These are phyloP conservation scores for Tuber borchii DNA, from an alignment of 495 filamentous ascomycete species.

Conservation along the genomic window DNA sequence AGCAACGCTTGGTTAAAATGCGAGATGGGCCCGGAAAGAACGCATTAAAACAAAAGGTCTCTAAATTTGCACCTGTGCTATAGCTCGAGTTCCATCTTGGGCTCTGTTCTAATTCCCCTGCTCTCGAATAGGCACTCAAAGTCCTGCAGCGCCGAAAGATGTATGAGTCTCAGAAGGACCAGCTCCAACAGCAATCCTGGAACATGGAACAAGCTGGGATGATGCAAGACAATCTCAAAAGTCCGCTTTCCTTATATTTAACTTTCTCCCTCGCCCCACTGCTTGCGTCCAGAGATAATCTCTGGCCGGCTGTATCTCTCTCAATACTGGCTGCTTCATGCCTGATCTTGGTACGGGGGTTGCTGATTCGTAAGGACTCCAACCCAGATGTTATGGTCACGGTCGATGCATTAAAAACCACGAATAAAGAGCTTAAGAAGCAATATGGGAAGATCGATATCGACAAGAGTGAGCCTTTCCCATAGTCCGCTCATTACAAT, in stretches of 20 bases:
- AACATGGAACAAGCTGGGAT: conserved; percentile 99
- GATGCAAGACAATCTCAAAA: conserved; percentile 99
- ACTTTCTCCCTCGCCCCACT: conserved; percentile 6
- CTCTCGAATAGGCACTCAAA: conserved; percentile 60
- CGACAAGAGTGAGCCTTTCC: conserved; percentile 59
- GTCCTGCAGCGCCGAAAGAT: conserved; percentile 92
- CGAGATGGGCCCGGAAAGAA: conserved; percentile 92
- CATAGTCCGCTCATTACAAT: not conserved
- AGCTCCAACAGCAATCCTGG: conserved; percentile 91
- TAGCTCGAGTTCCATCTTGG: not conserved
- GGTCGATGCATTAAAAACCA: conserved; percentile 92
- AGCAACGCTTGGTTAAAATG: conserved; percentile 83
- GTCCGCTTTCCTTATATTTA: conserved; percentile 30
- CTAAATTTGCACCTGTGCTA: not conserved
- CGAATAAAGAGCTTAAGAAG: conserved; percentile 85
- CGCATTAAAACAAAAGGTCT: conserved; percentile 75
- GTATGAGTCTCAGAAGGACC: conserved; percentile 90
- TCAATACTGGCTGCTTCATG: conserved; percentile 18
- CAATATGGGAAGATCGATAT: conserved; percentile 97
- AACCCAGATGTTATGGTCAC: conserved; percentile 79
- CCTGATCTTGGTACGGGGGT: conserved; percentile 15
- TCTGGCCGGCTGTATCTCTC: conserved; percentile 4
- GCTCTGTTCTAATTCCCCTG: not conserved
- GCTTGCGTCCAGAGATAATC: conserved; percentile 4
- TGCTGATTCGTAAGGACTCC: conserved; percentile 32